Evolutionary conservation across 2,329 filamentous ascomycete genomes (phyloP), one percentile per base, ranked within the genome.

Genomic region (Magnaporthiopsis rhizophila): DNA sequence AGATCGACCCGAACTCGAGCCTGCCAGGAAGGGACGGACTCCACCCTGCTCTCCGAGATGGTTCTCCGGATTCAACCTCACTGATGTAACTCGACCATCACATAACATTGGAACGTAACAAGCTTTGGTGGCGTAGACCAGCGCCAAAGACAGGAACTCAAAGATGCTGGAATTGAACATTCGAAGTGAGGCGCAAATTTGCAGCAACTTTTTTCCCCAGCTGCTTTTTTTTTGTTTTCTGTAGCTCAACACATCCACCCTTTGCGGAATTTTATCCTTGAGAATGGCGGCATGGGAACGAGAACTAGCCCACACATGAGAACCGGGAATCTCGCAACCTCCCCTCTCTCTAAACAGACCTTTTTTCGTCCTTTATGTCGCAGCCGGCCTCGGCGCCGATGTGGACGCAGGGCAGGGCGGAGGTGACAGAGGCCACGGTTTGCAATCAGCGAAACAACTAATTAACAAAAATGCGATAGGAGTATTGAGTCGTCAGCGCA

Each of bases 401-500:
- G 60, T 62, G 36, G 60, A 21, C 21, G 50, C 21, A 12, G 61
- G 61, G 50, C 62, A 63, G 32, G 32, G 53, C 21, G 62, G 62
- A 30, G 61, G 50, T 28, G 45, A 32, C n/a, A 62, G 50, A n/a
- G 62, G 62, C 62, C 62, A 63, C 30, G 62, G 62, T 24, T 36
- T 63, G 34, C 62, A 63, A 32, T 63, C 62, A 13, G 62, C 53
- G 21, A 63, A 63, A 28, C 62, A 63, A 9, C 62, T 63, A 26
- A 18, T 8, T 1, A 11, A 6, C 45, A 53, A n/a, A 2, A 21
- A 6, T n/a, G n/a, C n/a, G n/a, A n/a, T n/a, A n/a, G n/a, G 21
- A 24, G 45, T n/a, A 53, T 53, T 21, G 7, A 0, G 7, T 24
- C 18, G 45, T 53, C 21, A 53, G 45, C 21, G 7, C 24, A 24